Evolutionary conservation across 495 filamentous ascomycete species (phyloP).

Genomic region (Tuber indicum): DNA sequence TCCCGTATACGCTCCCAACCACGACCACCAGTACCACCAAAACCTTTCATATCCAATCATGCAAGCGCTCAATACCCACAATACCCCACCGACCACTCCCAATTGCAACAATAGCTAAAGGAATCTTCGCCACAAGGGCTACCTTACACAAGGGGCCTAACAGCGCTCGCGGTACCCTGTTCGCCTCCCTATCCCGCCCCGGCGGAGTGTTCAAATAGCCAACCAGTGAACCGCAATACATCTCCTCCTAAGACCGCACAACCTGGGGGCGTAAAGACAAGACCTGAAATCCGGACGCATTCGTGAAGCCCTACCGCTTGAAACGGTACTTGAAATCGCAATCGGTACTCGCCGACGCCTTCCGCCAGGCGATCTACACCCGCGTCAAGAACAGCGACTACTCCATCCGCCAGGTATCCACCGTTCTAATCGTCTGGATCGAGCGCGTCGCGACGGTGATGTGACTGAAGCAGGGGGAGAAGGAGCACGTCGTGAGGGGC

Average conservation of each 20-base stretch:
- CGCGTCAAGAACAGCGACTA: slow-evolving; percentile 58
- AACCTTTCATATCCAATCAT: neutral
- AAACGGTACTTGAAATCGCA: slow-evolving; percentile 68
- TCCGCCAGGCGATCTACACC: slow-evolving; percentile 68
- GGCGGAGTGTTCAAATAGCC: slow-evolving; percentile 55
- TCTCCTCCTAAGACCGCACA: slow-evolving; percentile 49
- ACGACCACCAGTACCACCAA: neutral
- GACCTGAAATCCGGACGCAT: neutral
- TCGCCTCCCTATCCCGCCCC: slow-evolving; percentile 58
- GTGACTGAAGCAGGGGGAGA: slow-evolving; percentile 79
- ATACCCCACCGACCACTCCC: neutral
- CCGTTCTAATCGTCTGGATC: slow-evolving; percentile 70
- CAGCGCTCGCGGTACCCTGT: slow-evolving; percentile 53
- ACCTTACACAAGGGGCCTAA: neutral
- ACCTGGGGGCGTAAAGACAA: slow-evolving; percentile 32
- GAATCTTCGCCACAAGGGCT: neutral
- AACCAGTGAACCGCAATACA: slow-evolving; percentile 59
- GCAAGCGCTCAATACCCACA: neutral
- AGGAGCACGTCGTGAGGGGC: slow-evolving; percentile 54
- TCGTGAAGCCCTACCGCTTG: slow-evolving; percentile 59
- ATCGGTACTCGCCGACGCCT: slow-evolving; percentile 65
- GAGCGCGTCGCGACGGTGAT: slow-evolving; percentile 83
- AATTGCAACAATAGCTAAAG: neutral
- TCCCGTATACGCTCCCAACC: neutral
- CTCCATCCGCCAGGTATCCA: slow-evolving; percentile 72